Percentiles rank a stretch among this genome's conserved stretches.
These are phyloP conservation scores for Blastobotrys americana DNA, from an alignment of 805 yeast genomes.

Conservation along the genomic window DNA sequence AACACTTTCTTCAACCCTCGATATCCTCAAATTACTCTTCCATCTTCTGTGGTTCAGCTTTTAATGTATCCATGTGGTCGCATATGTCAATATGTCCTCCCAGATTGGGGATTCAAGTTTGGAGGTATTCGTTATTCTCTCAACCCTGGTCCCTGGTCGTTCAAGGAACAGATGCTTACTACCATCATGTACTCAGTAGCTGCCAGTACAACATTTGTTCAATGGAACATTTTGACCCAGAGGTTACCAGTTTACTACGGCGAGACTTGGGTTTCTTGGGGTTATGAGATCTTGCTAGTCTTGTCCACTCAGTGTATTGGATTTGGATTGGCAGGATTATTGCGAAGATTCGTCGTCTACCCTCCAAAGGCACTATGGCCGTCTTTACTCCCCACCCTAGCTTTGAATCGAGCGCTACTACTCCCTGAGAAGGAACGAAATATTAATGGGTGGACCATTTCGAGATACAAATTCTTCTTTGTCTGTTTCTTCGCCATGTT, in stretches of 20 bases:
- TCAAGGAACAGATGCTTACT: constrained; percentile 58
- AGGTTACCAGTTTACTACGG: constrained; percentile 28
- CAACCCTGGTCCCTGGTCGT: constrained; percentile 58
- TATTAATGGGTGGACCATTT: constrained; percentile 54
- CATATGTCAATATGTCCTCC: constrained; percentile 37
- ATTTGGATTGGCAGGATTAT: constrained; percentile 57
- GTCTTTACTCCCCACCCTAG: constrained; percentile 48
- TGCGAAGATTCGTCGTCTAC: constrained; percentile 50
- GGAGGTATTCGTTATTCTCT: constrained; percentile 37
- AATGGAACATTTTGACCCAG: constrained; percentile 21
- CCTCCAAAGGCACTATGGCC: constrained; percentile 64
- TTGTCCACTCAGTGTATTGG: constrained; percentile 59
- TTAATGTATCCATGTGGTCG: constrained; percentile 56
- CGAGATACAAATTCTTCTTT: constrained; percentile 46
- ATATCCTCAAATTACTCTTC: constrained; percentile 45
- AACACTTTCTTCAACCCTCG: constrained; percentile 54
- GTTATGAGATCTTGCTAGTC: constrained; percentile 43
- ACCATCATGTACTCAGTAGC: constrained; percentile 30
- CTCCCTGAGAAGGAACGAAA: constrained; percentile 20
- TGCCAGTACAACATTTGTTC: constrained; percentile 15
- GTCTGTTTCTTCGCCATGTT: constrained; percentile 38
- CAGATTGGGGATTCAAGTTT: constrained; percentile 39
- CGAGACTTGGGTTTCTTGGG: constrained; percentile 29
- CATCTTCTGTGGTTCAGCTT: constrained; percentile 50
- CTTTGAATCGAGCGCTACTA: constrained; percentile 46